These are phyloP conservation scores for Ceratobasidium theobromae DNA, from an alignment of 1,284 basidiomycete species.

Conservation along the genomic window DNA sequence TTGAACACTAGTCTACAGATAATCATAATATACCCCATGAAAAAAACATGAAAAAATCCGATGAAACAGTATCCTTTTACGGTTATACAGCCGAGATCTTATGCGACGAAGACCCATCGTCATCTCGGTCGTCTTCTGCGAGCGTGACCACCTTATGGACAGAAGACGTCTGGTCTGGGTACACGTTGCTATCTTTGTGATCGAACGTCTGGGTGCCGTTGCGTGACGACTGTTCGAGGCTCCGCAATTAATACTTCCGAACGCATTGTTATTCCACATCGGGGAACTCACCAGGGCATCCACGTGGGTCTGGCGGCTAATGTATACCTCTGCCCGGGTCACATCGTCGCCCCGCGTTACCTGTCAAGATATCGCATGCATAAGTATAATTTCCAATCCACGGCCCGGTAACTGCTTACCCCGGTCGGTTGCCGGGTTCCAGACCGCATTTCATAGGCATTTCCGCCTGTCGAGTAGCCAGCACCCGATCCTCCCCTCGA, in stretches of 20 bases:
- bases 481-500: background rate
- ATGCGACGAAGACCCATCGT: conserved; percentile 15
- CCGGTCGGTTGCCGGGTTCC: conserved; percentile 3
- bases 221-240: background rate
- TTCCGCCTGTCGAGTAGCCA: conserved; percentile 8
- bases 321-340: conserved; percentile 21
- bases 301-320: conserved; percentile 26
- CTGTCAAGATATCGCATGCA: background rate
- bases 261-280: background rate
- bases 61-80: background rate
- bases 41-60: background rate
- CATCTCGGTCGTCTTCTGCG: background rate
- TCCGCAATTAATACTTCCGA: background rate
- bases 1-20: no score
- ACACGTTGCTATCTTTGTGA: conserved; percentile 2
- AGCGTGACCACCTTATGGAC: conserved; percentile 23
- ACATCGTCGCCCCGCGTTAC: background rate
- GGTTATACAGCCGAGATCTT: conserved; percentile 2
- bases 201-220: conserved; percentile 7
- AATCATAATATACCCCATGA: background rate
- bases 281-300: conserved; percentile 9
- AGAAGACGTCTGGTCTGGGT: background rate
- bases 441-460: conserved; percentile 12
- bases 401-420: background rate
- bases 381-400: background rate